A percentile compares a stretch with the other conserved stretches of the same genome.
Conservation (phyloP, 768 basidiomycete species). For the Asterophora lycoperdoides region DNA sequence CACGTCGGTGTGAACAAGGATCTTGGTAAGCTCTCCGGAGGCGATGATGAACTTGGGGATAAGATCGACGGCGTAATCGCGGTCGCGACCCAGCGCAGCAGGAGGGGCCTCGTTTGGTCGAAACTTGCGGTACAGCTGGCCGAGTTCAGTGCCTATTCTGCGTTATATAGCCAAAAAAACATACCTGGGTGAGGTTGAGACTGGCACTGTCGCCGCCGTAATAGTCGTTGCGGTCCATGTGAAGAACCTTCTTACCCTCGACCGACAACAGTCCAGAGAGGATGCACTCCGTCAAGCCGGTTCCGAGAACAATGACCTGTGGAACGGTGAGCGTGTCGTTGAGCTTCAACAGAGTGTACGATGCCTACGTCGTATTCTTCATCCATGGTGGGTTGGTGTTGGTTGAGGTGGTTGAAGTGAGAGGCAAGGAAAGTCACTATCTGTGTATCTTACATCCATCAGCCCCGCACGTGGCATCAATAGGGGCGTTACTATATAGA, state of each 20-base stretch:
- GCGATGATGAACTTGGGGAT: constrained; percentile 99
- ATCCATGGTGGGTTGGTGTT: constrained; percentile 66
- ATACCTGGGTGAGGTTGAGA: constrained; percentile 94
- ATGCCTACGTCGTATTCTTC: constrained; percentile 90
- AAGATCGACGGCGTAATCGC: constrained; percentile 97
- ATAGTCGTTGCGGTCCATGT: constrained; percentile 98
- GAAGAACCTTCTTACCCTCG: constrained; percentile 98
- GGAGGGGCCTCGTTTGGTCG: constrained; percentile 73
- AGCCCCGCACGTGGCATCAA: constrained; percentile 16
- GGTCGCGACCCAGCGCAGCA: constrained; percentile 85
- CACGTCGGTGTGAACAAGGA: constrained; percentile 98
- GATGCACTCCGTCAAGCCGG: constrained; percentile 97
- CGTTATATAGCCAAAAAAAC: constrained; percentile 18
- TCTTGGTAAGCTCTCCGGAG: constrained; percentile 94
- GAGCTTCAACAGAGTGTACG: constrained; percentile 1
- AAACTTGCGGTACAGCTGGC: constrained; percentile 94
- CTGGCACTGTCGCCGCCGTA: constrained; percentile 97
- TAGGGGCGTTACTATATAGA: constrained; percentile 6
- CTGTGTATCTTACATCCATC: constrained; percentile 18
- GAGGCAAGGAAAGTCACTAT: constrained; percentile 3
- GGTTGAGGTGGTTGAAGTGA: constrained; percentile 11
- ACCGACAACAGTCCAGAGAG: constrained; percentile 97
- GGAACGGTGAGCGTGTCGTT: constrained; percentile 15
- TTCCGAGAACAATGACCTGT: constrained; percentile 89
- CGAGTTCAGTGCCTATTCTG: constrained; percentile 2